A percentile compares a stretch with the other conserved stretches of the same genome.
These are phyloP conservation scores for Ceriops decandra DNA, from an alignment of 345 rosid species.

Conservation along the genomic window DNA sequence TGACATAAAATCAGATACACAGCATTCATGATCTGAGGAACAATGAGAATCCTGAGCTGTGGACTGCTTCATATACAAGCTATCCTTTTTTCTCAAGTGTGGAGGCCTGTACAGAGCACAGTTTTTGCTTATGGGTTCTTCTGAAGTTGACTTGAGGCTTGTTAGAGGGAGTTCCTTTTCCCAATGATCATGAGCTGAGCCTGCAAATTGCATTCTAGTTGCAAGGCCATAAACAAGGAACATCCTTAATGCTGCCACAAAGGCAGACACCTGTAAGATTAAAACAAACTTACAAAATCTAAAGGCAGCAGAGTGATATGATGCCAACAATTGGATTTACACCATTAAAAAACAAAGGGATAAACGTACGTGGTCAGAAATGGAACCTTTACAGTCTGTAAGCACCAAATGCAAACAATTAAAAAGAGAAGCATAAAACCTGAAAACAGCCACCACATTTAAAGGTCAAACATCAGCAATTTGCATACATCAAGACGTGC, in stretches of 20 bases:
- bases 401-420: constrained; percentile 76
- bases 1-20: constrained; percentile 41
- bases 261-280: constrained; percentile 63
- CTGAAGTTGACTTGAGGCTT: constrained; percentile 35
- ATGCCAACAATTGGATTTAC: constrained; percentile 2
- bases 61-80: constrained; percentile 32
- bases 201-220: constrained; percentile 32
- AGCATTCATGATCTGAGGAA: constrained; percentile 47
- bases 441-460: constrained; percentile 11
- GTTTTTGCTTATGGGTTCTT: constrained; percentile 34
- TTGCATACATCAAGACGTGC: neutral
- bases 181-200: constrained; percentile 32
- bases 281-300: constrained; percentile 8
- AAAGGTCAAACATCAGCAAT: neutral
- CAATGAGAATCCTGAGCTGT: constrained; percentile 35
- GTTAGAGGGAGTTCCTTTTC: constrained; percentile 37
- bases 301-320: constrained; percentile 6
- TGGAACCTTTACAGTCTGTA: constrained; percentile 55
- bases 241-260: constrained; percentile 66
- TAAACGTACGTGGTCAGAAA: constrained; percentile 71
- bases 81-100: constrained; percentile 73
- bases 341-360: constrained; percentile 12
- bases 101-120: constrained; percentile 80
- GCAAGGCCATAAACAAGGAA: constrained; percentile 73
- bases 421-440: constrained; percentile 79